Base-by-base conservation (phyloP, 495 filamentous ascomycete genomes). In the Penicillium diatomitis region DNA sequence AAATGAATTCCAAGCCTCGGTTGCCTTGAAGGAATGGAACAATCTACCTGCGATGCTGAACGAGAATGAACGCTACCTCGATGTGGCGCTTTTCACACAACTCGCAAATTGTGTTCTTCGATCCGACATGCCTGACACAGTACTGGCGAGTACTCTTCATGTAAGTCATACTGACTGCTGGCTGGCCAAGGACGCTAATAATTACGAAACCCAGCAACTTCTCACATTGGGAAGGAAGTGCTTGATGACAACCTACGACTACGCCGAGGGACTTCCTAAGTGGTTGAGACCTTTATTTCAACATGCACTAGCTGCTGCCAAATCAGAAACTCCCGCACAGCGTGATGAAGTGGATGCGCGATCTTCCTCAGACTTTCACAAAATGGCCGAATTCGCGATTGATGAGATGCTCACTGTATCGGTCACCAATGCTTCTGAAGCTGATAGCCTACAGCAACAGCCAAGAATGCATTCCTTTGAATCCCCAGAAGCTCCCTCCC, bases 361-460 rank as follows among this genome's bases (percentile, higher is more conserved):
- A 47, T 20, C 1, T 41, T 0, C 9, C 41, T 6, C 31, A 33
- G 6, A 3, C 32, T 2, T 44, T 7, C 4, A 37, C 4, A 9
- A 33, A 5, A 49, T 64, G 4, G 65, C 65, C 4, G 61, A 66
- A 34, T 56, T 51, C 2, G 49, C 60, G 9, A 46, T 68, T 33
- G 73, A 79, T 30, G 77, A 85, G 48, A 73, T 76, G 30, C 57
- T 61, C 30, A 67, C 79, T 20, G 2, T 20, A 29, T 78, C 76
- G 0, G 60, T 68, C 29, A 64, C 73, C 28, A 54, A 70, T 11
- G 57, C 40, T 33, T 33, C 4, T 32, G 32, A 28, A 8, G 5
- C 12, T 6, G 30, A 29, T 6, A 30, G 1, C 12, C 32, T 9
- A 32, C 8, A 8, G 11, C 46, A 20, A 30, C 5, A 32, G 12